These are phyloP conservation scores for Ceratocystis destructans DNA, from an alignment of 2,329 filamentous ascomycete species.

Conservation along the genomic window DNA sequence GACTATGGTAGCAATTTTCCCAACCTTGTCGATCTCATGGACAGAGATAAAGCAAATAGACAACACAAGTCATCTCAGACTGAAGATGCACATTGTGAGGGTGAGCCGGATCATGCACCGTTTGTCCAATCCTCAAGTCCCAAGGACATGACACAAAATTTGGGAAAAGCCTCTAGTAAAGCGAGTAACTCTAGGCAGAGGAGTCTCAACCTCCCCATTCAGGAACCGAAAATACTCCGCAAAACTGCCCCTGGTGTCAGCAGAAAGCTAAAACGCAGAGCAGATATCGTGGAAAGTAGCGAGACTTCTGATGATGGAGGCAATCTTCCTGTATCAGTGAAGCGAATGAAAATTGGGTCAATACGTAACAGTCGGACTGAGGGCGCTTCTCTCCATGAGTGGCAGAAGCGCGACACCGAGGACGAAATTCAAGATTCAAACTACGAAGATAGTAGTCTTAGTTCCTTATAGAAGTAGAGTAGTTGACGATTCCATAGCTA, in stretches of 20 bases:
- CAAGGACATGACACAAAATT: background rate
- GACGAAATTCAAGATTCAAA: conserved; percentile 8
- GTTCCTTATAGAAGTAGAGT: background rate
- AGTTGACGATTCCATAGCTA: background rate
- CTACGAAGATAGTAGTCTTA: background rate
- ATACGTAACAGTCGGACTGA: too few relatives aligned
- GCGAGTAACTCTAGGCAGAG: background rate
- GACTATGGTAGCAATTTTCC: conserved; percentile 62
- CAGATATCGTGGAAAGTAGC: background rate
- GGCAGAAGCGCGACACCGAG: background rate
- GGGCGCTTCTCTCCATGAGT: too few relatives aligned
- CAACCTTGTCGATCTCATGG: conserved; percentile 33
- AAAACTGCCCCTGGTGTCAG: background rate
- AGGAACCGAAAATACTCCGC: background rate
- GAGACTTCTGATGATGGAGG: background rate
- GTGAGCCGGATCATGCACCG: background rate
- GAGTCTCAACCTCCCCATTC: background rate
- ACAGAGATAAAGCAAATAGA: conserved; percentile 10
- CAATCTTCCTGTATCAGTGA: background rate
- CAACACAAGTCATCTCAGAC: conserved; percentile 8
- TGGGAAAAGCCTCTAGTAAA: background rate
- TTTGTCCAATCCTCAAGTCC: background rate
- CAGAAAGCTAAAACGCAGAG: background rate
- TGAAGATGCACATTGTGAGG: background rate
- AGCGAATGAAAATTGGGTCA: background rate